A percentile compares a stretch with the other conserved stretches of the same genome.
phyloP scores from a whole-genome alignment of 371 early-diverging fungal species.

The Mucor irregularis region DNA sequence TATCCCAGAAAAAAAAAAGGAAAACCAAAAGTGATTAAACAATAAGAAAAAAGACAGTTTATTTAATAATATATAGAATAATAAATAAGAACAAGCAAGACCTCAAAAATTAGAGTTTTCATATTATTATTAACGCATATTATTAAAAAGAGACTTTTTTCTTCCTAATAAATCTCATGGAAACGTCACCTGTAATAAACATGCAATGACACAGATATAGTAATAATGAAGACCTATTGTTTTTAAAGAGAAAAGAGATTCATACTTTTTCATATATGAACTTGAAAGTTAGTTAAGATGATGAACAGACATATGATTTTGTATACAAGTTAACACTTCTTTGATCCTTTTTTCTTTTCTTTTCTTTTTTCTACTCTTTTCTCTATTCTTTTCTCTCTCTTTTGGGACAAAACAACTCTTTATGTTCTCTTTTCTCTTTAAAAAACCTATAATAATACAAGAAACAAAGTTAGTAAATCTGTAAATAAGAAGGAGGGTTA shows the following conservation, averaged over 20 bases:
- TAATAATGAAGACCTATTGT: too few relatives aligned
- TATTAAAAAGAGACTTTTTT: background rate
- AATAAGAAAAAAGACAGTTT: background rate
- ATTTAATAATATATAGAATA: background rate
- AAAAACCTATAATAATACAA: conserved; percentile 9
- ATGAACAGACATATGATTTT: background rate
- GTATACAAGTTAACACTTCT: background rate
- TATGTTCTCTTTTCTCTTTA: background rate
- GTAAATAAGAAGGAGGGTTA: conserved; percentile 10
- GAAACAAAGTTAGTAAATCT: conserved; percentile 28
- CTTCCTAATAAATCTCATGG: background rate
- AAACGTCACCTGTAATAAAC: too few relatives aligned
- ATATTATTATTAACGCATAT: conserved; percentile 2
- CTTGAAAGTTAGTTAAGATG: background rate
- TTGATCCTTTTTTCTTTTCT: background rate
- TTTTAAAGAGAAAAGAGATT: background rate
- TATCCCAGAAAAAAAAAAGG: conserved; percentile 1
- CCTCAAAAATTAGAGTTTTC: background rate
- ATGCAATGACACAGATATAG: too few relatives aligned
- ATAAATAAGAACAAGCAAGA: background rate
- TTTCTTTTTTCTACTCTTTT: background rate
- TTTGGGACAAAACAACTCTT: background rate
- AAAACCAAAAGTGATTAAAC: background rate
- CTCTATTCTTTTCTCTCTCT: background rate
- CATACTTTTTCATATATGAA: too few relatives aligned